These are phyloP conservation scores for Perkinsus marinus DNA, from an alignment of 169 alveolate genomes.

Conservation along the genomic window DNA sequence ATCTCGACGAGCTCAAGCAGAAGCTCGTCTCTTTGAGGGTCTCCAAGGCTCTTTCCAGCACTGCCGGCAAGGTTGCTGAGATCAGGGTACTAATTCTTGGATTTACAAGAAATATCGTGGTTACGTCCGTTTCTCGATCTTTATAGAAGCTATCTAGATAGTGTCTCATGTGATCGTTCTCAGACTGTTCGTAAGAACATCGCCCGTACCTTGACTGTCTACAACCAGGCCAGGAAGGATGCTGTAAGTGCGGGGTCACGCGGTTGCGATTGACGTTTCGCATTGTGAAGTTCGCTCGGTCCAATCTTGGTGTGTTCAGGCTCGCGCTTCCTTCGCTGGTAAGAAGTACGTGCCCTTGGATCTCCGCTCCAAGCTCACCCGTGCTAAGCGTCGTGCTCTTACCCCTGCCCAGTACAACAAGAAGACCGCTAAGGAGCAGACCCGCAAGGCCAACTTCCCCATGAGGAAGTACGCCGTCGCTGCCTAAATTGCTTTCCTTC, in stretches of 20 bases:
- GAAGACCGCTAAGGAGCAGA: constrained; percentile 46
- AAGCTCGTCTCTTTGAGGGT: constrained; percentile 68
- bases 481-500: background rate
- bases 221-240: constrained; percentile 67
- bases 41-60: constrained; percentile 51
- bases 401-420: constrained; percentile 57
- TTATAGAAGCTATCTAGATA: too few relatives aligned
- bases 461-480: background rate
- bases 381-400: constrained; percentile 67
- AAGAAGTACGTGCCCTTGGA: constrained; percentile 51
- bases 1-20: constrained; percentile 67
- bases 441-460: background rate
- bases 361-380: constrained; percentile 65
- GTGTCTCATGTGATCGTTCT: too few relatives aligned
- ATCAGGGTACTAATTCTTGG: background rate
- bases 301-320: background rate
- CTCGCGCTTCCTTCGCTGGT: background rate
- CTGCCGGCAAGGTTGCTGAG: background rate
- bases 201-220: constrained; percentile 72
- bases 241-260: constrained; percentile 20
- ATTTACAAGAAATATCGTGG: too few relatives aligned
- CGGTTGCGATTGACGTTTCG: too few relatives aligned
- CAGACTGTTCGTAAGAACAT: constrained; percentile 18
- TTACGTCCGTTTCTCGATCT: too few relatives aligned
- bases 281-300: too few relatives aligned